Percentiles rank a stretch among this genome's conserved stretches.
phyloP scores from a whole-genome alignment of 805 yeast genomes.

The Danielia oregonensis region DNA sequence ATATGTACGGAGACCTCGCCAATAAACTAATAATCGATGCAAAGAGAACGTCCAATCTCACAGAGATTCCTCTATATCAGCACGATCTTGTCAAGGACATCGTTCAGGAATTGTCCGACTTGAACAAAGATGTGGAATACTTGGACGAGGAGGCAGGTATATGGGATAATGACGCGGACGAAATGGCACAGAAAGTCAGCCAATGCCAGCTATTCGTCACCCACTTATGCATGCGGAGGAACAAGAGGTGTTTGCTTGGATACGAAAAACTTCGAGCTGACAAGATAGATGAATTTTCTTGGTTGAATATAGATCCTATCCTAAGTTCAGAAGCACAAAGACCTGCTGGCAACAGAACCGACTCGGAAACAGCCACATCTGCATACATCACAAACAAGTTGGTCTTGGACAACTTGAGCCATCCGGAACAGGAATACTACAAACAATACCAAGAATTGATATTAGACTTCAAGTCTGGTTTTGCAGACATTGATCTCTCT shows the following conservation, averaged over 20 bases:
- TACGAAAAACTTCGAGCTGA: constrained; percentile 72
- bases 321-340: constrained; percentile 13
- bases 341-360: neutral
- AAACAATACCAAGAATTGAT: constrained; percentile 67
- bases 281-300: constrained; percentile 60
- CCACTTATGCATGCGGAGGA: constrained; percentile 74
- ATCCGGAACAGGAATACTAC: constrained; percentile 75
- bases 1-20: constrained; percentile 88
- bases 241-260: constrained; percentile 85
- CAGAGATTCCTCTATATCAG: constrained; percentile 65
- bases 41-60: constrained; percentile 66
- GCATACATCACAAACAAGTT: constrained; percentile 21
- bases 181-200: constrained; percentile 43
- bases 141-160: constrained; percentile 32
- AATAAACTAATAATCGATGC: constrained; percentile 83
- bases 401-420: constrained; percentile 54
- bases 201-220: constrained; percentile 68
- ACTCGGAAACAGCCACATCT: neutral
- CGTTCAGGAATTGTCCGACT: constrained; percentile 64
- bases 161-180: constrained; percentile 6
- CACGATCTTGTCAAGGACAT: constrained; percentile 68
- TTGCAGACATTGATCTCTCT: constrained; percentile 79
- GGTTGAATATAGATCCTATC: constrained; percentile 63
- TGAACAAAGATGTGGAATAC: constrained; percentile 54
- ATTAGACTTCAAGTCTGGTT: constrained; percentile 71